Evolutionary conservation across 202 grass and related monocot species (phyloP), one percentile per base, ranked within the genome.

Genomic region (Zoysia matrella): DNA sequence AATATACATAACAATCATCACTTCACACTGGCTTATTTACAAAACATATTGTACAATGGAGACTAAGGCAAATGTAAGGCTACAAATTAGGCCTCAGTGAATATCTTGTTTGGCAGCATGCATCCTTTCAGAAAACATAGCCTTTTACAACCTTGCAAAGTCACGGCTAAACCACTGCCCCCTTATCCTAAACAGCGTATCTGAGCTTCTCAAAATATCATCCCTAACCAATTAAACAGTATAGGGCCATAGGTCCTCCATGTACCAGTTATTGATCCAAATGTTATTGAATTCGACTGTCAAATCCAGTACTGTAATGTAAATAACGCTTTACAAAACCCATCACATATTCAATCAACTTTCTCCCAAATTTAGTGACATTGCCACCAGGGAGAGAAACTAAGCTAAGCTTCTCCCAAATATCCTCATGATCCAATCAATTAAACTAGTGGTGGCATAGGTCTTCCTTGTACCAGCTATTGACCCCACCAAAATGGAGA

Each of bases 401-500:
- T 18, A 5, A 55, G 55, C 47, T 52, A 7, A 78, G 47, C 65
- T 69, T 69, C 15, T 68, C 40, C 16, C 52, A 36, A 69, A 46
- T 43, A 70, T 58, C 65, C 16, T 3, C 1, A 48, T n/a, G 45
- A 58, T 14, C 52, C 52, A 80, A 56, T 60, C 65, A 80, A 70
- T 36, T 36, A 80, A 3, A 70, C 16, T 70, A 14, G 0, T 30
- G 77, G 11, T 36, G 51, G 50, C 36, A 66, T 45, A 81, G 15
- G 69, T 77, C 52, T 48, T 73, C 78, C 40, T 63, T 78, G 78
- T 48, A 77, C 60, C 67, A 61, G 48, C 50, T 16, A 73, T 14
- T 72, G 47, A 36, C 30, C 30, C 30, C 30, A 22, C 10, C 11
- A 6, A 65, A 76, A 57, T 44, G 3, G 60, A 53, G 53, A 47